A percentile compares a stretch with the other conserved stretches of the same genome.
Evolutionary conservation across 2,329 filamentous ascomycete species (phyloP).

Genomic region (Trichoderma guizhouense): DNA sequence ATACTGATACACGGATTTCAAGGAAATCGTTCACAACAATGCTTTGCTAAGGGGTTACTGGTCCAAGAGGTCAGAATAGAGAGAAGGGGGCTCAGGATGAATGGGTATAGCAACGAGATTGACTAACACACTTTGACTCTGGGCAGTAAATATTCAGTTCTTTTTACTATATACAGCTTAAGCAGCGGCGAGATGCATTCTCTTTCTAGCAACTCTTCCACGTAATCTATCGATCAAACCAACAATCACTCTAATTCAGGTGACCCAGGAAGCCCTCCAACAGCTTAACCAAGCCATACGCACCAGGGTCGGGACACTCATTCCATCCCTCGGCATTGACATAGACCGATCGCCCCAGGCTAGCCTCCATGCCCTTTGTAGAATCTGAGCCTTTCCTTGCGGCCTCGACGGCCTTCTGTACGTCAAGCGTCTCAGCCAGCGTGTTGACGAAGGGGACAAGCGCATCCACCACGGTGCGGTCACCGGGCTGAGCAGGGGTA

Average conservation of each 20-base stretch:
- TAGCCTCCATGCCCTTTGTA: conserved; percentile 72
- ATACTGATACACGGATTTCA: no score
- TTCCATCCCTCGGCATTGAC: conserved; percentile 65
- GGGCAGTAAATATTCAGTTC: neutral
- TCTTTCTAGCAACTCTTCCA: neutral
- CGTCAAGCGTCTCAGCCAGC: conserved; percentile 50
- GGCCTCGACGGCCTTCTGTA: conserved; percentile 49
- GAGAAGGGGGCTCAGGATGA: neutral
- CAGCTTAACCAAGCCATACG: conserved; percentile 58
- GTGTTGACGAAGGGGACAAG: conserved; percentile 65
- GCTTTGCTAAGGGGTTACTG: neutral
- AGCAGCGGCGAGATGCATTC: neutral
- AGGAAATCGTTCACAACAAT: no score
- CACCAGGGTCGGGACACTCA: conserved; percentile 71
- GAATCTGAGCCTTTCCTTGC: conserved; percentile 61
- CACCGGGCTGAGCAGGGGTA: conserved; percentile 68
- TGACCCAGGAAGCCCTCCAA: conserved; percentile 54
- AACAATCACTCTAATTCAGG: neutral
- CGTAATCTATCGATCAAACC: neutral
- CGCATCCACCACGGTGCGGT: conserved; percentile 70
- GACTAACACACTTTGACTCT: neutral
- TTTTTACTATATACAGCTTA: neutral
- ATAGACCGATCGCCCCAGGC: conserved; percentile 70
- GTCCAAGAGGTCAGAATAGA: neutral
- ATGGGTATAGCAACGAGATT: neutral